phyloP scores from a whole-genome alignment of 352 stramenopile genomes.

The Stephanocyclus meneghinianus region DNA sequence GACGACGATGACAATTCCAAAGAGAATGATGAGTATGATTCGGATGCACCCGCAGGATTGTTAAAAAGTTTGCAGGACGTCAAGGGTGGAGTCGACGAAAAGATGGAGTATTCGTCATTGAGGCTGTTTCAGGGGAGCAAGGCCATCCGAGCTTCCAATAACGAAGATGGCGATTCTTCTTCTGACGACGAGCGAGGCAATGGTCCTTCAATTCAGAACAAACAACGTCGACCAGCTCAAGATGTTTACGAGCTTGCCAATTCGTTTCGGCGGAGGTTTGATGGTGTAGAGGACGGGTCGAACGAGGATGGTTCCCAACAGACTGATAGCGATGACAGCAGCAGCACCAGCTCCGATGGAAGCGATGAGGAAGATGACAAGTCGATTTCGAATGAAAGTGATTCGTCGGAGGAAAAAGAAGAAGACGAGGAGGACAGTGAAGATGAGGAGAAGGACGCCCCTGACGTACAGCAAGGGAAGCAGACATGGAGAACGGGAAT shows the following conservation, averaged over 20 bases:
- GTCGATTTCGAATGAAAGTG: conserved; percentile 59
- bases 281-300: conserved; percentile 57
- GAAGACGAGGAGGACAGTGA: conserved; percentile 52
- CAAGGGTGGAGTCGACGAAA: conserved; percentile 89
- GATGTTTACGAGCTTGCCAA: conserved; percentile 54
- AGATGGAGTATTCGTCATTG: conserved; percentile 90
- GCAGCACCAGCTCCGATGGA: conserved; percentile 71
- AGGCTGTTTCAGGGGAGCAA: conserved; percentile 92
- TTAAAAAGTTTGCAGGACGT: conserved; percentile 93
- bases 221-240: conserved; percentile 23
- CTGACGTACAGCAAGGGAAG: conserved; percentile 33
- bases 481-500: conserved; percentile 74
- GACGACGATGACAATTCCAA: conserved; percentile 59
- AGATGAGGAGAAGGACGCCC: conserved; percentile 17
- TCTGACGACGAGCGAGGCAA: background rate
- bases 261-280: conserved; percentile 44
- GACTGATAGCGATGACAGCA: conserved; percentile 50
- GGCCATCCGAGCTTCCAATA: conserved; percentile 61
- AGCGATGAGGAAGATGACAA: conserved; percentile 75
- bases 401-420: conserved; percentile 43
- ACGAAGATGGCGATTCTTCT: conserved; percentile 47
- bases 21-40: conserved; percentile 71
- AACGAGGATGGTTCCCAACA: conserved; percentile 14
- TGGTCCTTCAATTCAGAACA: conserved; percentile 10
- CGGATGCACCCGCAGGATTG: conserved; percentile 89